Evolutionary conservation across 768 basidiomycete species (phyloP), one percentile per base, ranked within the genome.

Genomic region (Crepidotus variabilis): DNA sequence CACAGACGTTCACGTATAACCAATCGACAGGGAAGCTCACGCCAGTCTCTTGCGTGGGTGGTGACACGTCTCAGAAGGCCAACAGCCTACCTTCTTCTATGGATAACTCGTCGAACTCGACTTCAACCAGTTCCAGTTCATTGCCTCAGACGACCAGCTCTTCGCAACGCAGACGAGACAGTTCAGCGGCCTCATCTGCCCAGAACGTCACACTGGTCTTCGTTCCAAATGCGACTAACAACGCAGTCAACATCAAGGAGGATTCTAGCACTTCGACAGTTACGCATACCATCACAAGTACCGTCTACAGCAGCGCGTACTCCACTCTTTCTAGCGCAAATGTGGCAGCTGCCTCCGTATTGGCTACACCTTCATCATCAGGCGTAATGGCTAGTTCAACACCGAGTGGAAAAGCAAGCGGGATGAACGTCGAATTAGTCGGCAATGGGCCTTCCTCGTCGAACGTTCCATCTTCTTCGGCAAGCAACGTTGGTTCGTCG

Each of bases 1-100:
- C 80, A 59, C 88, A 92, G 66, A 60, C 72, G 4, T 92, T 90
- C 67, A 67, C 77, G 32, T 90, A 81, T 65, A 72, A 86, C 60
- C 63, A 70, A 13, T 57, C 54, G 0, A 79, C 76, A 10, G 79
- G 81, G 6, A 69, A 71, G 20, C 64, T 92, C 54, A 71, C 69
- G 23, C 90, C 89, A 2, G 78, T 82, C 62, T 82, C 80, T 76
- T 64, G 65, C 56, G 43, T 63, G 39, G 59, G 64, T 16, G 61
- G 65, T 21, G 64, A 70, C 36, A 65, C 75, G 24, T 67, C 65
- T 36, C 61, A 57, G 39, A 59, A 55, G 9, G 60, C 63, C 16
- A 45, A 57, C 23, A 58, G 43, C 23, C 24, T 43, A 33, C 16
- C 54, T 4, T 32, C 51, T 13, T 23, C 55, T 20, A 11, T 21